phyloP scores from a whole-genome alignment of 495 filamentous ascomycete species.

The Penicillium roqueforti region DNA sequence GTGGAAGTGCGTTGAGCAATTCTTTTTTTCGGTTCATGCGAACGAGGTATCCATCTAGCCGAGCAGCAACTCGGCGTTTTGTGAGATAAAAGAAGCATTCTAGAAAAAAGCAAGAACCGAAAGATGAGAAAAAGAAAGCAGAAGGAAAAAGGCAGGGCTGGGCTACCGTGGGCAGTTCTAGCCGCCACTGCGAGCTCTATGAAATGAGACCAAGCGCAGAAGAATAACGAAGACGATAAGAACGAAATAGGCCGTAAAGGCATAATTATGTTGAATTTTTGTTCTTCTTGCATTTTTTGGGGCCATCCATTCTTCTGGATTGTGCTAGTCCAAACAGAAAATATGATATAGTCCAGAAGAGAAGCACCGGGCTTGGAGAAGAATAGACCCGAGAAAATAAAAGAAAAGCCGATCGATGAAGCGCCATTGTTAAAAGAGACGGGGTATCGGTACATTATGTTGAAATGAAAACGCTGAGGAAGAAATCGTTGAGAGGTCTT shows the following conservation, averaged over 20 bases:
- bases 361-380: slow-evolving; percentile 20
- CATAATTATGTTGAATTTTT: slow-evolving; percentile 38
- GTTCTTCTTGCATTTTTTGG: slow-evolving; percentile 18
- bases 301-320: slow-evolving; percentile 3
- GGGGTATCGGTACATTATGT: slow-evolving; percentile 40
- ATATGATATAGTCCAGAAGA: slow-evolving; percentile 4
- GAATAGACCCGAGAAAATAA: slow-evolving; percentile 20
- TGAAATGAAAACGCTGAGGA: slow-evolving; percentile 45
- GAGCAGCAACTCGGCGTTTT: neutral
- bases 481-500: slow-evolving; percentile 52
- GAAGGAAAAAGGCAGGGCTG: slow-evolving; percentile 3
- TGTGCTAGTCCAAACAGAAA: slow-evolving; percentile 5
- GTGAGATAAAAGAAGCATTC: neutral
- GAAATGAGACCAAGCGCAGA: neutral
- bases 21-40: neutral
- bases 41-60: neutral
- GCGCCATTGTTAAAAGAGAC: slow-evolving; percentile 38
- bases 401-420: slow-evolving; percentile 31
- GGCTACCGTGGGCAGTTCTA: neutral
- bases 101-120: neutral
- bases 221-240: neutral
- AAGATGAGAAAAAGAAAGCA: slow-evolving; percentile 3
- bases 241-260: slow-evolving; percentile 8
- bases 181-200: slow-evolving; percentile 1
- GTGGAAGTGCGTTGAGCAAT: neutral